phyloP scores from a whole-genome alignment of 139 green algal genomes.

The Edaphochlamys debaryana region DNA sequence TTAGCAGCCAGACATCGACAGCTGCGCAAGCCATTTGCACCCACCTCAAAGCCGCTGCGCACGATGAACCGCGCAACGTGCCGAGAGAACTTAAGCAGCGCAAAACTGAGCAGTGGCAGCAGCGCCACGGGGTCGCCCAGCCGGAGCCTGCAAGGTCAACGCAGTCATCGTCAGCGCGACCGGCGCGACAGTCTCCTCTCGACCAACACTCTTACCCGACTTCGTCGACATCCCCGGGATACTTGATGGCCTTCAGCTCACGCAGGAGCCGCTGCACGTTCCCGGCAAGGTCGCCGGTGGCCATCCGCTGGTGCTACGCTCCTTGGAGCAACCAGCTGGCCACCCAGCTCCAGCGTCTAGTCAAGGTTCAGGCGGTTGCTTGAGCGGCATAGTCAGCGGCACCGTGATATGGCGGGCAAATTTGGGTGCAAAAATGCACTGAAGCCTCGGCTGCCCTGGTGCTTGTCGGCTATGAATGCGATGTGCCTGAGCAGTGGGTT shows the following conservation, averaged over 20 bases:
- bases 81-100: slow-evolving; percentile 68
- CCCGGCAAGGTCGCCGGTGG: slow-evolving; percentile 65
- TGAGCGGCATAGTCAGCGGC: no score
- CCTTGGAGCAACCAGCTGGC: no score
- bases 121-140: slow-evolving; percentile 66
- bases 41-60: slow-evolving; percentile 62
- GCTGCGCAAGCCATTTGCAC: not conserved
- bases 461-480: no score
- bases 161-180: not conserved
- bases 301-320: no score
- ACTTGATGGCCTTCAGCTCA: slow-evolving; percentile 66
- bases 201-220: slow-evolving; percentile 60
- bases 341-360: no score
- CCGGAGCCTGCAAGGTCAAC: slow-evolving; percentile 38
- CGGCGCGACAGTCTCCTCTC: not conserved
- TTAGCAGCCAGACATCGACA: no score
- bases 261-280: slow-evolving; percentile 64
- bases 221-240: slow-evolving; percentile 58
- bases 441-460: no score
- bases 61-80: slow-evolving; percentile 63
- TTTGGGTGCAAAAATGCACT: no score
- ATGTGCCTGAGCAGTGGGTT: no score
- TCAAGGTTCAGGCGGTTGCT: no score
- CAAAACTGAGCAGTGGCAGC: slow-evolving; percentile 70
- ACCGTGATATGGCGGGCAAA: no score